A percentile compares a stretch with the other conserved stretches of the same genome.
phyloP scores from a whole-genome alignment of 345 rosid genomes.

The Hibiscus tridactylites region DNA sequence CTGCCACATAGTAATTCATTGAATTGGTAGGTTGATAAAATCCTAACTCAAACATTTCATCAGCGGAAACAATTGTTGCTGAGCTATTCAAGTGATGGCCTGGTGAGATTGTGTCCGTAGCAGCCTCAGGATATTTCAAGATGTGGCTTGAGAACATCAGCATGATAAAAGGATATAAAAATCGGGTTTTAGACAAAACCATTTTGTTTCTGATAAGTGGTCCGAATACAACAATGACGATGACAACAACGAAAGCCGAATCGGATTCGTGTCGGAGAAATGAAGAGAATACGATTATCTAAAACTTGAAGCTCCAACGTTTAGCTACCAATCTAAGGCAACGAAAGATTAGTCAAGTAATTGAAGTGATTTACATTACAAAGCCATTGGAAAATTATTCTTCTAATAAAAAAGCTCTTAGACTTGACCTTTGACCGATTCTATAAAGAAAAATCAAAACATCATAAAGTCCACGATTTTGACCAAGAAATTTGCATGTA shows the following conservation, averaged over 20 bases:
- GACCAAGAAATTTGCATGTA: background rate
- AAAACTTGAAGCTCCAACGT: background rate
- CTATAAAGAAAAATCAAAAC: no score
- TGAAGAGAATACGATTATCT: background rate
- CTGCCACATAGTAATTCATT: conserved; percentile 25
- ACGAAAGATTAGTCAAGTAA: no score
- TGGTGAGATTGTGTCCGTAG: background rate
- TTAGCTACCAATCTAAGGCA: background rate
- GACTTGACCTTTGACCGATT: no score
- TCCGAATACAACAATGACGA: background rate
- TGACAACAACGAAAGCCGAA: background rate
- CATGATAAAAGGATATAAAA: background rate
- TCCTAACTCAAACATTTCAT: conserved; percentile 24
- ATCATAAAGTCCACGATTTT: no score
- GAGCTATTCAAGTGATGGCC: background rate
- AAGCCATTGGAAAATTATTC: no score
- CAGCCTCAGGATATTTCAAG: background rate
- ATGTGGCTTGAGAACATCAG: conserved; percentile 4
- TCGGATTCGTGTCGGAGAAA: no score
- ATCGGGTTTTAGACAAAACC: background rate
- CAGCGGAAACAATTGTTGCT: conserved; percentile 11
- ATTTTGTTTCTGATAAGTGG: background rate
- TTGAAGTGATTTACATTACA: no score
- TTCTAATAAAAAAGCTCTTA: no score
- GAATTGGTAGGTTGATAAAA: conserved; percentile 24